A percentile compares a stretch with the other conserved stretches of the same genome.
Evolutionary conservation across 345 rosid species (phyloP).

Genomic region (Euclidium syriacum): DNA sequence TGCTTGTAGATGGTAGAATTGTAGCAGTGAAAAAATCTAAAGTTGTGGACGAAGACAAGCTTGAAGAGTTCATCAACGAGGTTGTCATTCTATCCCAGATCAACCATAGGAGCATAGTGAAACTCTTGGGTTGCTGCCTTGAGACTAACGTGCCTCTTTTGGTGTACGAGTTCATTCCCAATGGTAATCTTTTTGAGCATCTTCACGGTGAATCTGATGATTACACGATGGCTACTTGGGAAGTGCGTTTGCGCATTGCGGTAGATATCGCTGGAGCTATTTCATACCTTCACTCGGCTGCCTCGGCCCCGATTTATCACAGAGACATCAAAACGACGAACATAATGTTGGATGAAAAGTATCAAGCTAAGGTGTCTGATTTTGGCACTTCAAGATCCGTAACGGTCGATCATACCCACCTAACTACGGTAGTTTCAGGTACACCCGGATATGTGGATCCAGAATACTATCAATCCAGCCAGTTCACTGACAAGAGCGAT

Average conservation of each 20-base stretch:
- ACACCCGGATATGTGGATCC: not conserved
- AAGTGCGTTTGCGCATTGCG: conserved; percentile 28
- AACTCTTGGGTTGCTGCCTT: conserved; percentile 12
- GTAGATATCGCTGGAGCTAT: conserved; percentile 20
- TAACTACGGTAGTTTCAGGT: not conserved
- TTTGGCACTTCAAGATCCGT: conserved; percentile 47
- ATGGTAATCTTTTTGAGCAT: conserved; percentile 8
- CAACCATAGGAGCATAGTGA: conserved; percentile 13
- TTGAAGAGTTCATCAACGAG: conserved; percentile 9
- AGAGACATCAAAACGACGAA: conserved; percentile 9
- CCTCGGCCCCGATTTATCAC: not conserved
- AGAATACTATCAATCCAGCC: not conserved
- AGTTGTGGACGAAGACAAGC: not conserved
- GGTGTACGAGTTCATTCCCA: conserved; percentile 8
- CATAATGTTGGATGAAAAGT: conserved; percentile 2
- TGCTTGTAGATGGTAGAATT: conserved; percentile 2
- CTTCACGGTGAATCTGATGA: not conserved
- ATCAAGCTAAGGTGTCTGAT: conserved; percentile 31
- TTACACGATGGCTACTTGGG: conserved; percentile 26
- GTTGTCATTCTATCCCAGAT: conserved; percentile 1
- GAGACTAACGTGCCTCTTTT: conserved; percentile 6
- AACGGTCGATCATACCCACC: conserved; percentile 4
- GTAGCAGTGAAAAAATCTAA: conserved; percentile 9
- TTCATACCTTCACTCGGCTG: conserved; percentile 26
- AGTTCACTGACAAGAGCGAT: conserved; percentile 5